Percentiles rank a stretch among this genome's conserved stretches.
phyloP scores from a whole-genome alignment of 805 yeast species.

The Sugiyamaella mastotermitis region DNA sequence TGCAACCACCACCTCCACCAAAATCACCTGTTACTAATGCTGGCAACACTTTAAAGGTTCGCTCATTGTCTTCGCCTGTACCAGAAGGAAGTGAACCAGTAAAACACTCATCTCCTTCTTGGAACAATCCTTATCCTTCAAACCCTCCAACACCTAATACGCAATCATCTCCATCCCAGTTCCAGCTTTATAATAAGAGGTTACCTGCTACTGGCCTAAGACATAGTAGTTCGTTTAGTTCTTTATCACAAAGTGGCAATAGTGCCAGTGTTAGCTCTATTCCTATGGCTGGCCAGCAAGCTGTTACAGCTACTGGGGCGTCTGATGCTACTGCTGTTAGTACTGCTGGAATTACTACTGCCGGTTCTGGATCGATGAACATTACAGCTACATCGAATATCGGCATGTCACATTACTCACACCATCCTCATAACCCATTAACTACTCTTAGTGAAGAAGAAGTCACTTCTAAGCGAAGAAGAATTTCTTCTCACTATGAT shows the following conservation, averaged over 20 bases:
- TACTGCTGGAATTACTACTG: slow-evolving; percentile 3
- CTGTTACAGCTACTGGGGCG: neutral
- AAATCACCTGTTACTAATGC: slow-evolving; percentile 1
- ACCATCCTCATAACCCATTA: slow-evolving; percentile 4
- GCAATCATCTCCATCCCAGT: neutral
- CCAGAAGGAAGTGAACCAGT: neutral
- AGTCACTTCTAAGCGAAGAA: slow-evolving; percentile 13
- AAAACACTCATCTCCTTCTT: neutral
- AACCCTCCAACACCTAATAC: neutral
- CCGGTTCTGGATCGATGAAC: slow-evolving; percentile 1
- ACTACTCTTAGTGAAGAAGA: slow-evolving; percentile 14
- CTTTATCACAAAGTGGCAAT: neutral
- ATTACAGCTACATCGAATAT: too few relatives aligned
- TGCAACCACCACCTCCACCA: neutral
- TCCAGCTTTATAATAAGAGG: neutral
- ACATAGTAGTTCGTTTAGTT: slow-evolving; percentile 1
- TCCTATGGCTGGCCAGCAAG: slow-evolving; percentile 1
- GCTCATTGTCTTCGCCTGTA: slow-evolving; percentile 10
- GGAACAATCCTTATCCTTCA: neutral
- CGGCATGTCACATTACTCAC: too few relatives aligned
- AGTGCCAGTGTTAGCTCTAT: neutral
- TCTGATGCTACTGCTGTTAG: slow-evolving; percentile 2
- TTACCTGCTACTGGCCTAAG: slow-evolving; percentile 2
- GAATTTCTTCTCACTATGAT: slow-evolving; percentile 22
- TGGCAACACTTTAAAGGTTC: slow-evolving; percentile 1